Conservation (phyloP, 108 stramenopile species). For the Cyclotella distinguenda region DNA sequence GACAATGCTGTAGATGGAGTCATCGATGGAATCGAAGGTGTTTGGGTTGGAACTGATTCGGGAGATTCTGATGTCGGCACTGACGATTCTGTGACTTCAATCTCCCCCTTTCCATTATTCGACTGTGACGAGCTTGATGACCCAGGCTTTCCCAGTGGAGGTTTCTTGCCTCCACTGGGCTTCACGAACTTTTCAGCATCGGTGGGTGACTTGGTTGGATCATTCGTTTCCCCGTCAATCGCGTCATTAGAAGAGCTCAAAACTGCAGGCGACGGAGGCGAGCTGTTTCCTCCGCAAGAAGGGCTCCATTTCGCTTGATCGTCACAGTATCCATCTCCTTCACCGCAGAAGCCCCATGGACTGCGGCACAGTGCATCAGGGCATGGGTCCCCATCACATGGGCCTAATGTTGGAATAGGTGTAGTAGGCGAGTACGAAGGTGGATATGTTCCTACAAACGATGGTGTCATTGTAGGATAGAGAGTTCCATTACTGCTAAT, state of each 20-base stretch:
- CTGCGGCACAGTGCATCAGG: slow-evolving; percentile 30
- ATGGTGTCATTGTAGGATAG: slow-evolving; percentile 7
- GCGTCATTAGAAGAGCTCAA: neutral
- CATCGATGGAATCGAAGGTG: slow-evolving; percentile 1
- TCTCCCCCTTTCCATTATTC: neutral
- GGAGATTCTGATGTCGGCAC: neutral
- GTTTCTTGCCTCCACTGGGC: slow-evolving; percentile 37
- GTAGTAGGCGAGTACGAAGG: slow-evolving; percentile 32
- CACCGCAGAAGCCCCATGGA: slow-evolving; percentile 42
- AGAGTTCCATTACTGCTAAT: neutral
- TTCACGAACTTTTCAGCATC: slow-evolving; percentile 19
- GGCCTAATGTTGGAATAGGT: slow-evolving; percentile 33
- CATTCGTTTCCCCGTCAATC: slow-evolving; percentile 4
- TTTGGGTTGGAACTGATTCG: neutral
- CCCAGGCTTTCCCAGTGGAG: slow-evolving; percentile 22
- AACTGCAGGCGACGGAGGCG: slow-evolving; percentile 14
- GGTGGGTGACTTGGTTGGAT: slow-evolving; percentile 10
- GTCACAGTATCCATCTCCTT: slow-evolving; percentile 32
- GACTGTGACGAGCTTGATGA: neutral
- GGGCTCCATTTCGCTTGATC: slow-evolving; percentile 37
- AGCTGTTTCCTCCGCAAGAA: slow-evolving; percentile 12
- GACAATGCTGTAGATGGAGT: slow-evolving; percentile 21
- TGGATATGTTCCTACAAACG: neutral
- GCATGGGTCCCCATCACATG: slow-evolving; percentile 40
- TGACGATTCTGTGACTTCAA: neutral